Evolutionary conservation across 2,329 filamentous ascomycete species (phyloP).

Genomic region (Neoscytalidium dimidiatum): DNA sequence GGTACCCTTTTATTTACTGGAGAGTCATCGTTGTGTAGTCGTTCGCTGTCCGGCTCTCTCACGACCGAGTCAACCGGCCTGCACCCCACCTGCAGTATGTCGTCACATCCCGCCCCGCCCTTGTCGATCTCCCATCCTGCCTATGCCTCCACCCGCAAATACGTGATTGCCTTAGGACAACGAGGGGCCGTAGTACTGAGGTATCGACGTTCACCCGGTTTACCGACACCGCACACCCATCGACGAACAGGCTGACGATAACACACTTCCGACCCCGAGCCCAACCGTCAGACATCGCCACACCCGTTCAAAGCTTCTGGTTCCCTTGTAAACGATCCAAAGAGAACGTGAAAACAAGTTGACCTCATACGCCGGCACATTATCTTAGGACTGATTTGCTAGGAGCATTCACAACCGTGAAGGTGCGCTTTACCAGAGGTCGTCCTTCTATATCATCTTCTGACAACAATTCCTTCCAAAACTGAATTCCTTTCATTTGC

Average conservation of each 20-base stretch:
- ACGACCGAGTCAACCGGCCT: neutral
- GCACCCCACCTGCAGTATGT: constrained; percentile 11
- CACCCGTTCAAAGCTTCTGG: no score
- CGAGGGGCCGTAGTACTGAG: neutral
- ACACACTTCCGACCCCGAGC: no score
- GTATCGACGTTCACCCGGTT: neutral
- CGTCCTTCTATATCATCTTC: no score
- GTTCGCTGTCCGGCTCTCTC: neutral
- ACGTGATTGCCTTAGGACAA: neutral
- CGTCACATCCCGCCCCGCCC: constrained; percentile 12
- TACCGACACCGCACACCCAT: neutral
- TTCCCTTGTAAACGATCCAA: no score
- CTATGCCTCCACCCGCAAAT: neutral
- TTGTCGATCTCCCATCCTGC: constrained; percentile 16
- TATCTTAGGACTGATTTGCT: no score
- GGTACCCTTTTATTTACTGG: neutral
- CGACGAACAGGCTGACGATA: neutral
- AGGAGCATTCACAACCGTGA: no score
- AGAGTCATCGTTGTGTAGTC: neutral
- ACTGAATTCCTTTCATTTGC: no score
- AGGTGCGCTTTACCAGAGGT: no score
- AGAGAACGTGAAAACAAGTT: no score
- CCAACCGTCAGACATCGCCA: no score
- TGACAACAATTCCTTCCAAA: no score
- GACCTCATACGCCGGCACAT: no score